Percentiles rank a stretch among this genome's conserved stretches.
Conservation (phyloP, 495 filamentous ascomycete genomes). For the Penicillium maclennaniae region DNA sequence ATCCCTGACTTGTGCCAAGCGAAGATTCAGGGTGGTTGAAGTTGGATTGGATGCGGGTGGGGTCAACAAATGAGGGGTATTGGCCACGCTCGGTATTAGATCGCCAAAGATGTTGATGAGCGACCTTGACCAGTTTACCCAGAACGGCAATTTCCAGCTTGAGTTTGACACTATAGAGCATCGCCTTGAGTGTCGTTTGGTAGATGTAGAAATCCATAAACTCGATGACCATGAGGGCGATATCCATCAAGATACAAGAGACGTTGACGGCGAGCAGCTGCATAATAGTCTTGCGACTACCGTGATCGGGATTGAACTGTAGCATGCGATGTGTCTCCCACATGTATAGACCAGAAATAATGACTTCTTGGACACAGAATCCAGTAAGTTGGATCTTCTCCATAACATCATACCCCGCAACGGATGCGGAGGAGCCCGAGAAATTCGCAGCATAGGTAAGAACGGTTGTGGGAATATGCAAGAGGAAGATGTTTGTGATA, state of each 20-base stretch:
- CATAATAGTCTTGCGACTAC: constrained; percentile 26
- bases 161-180: constrained; percentile 28
- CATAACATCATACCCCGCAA: constrained; percentile 28
- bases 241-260: constrained; percentile 30
- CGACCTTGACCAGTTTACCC: constrained; percentile 28
- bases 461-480: constrained; percentile 36
- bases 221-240: constrained; percentile 29
- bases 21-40: constrained; percentile 19
- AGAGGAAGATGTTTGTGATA: constrained; percentile 28
- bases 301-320: constrained; percentile 19
- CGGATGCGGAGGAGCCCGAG: constrained; percentile 8
- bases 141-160: constrained; percentile 30
- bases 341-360: constrained; percentile 29
- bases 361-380: constrained; percentile 30
- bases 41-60: constrained; percentile 14
- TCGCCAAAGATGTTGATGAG: constrained; percentile 26
- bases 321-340: constrained; percentile 31
- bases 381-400: constrained; percentile 29
- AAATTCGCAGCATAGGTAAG: constrained; percentile 30
- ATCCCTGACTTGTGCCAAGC: constrained; percentile 10
- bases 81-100: constrained; percentile 11
- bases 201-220: constrained; percentile 32
- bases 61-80: constrained; percentile 28
- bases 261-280: constrained; percentile 30
- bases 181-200: constrained; percentile 29